Base-by-base conservation (phyloP, 306 rosid genomes). In the Cicer bijugum region DNA sequence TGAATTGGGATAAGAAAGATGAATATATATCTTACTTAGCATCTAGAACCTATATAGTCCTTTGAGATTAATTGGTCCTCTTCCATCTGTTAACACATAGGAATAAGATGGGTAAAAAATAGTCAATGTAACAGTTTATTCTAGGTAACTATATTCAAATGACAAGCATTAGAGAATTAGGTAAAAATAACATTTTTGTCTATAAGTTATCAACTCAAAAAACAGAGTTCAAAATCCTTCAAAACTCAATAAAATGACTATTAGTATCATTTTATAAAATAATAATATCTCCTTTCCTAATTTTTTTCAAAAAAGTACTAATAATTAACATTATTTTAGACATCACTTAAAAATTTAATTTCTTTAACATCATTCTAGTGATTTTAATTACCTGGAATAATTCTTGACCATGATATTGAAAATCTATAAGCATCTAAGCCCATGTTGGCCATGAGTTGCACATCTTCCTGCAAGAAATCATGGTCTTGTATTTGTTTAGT, bases 361-460 rank as follows among this genome's bases (percentile, higher is more conserved):
- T 46, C 44, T 15, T 4, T 55, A 12, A 15, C 11, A 53, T 28
- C 1, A 43, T 5, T 38, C 7, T 33, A 9, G 6, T 16, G 17
- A 65, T 11, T 12, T n/a, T 14, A 17, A 17, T 17, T 17, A 74
- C 79, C 67, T 39, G 82, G 85, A 66, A 82, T 82, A 57, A 82
- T 10, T 66, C 85, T 66, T 40, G 85, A 77, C 85, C 85, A 82
- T 66, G 85, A 82, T 48, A 82, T 77, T 47, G 85, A 82, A 82
- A 77, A 82, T 50, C 85, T 72, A 14, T 82, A 77, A 17, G 76
- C 85, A 2, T 82, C 67, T 77, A 77, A 48, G 4, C 82, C 79
- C 72, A 57, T 76, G 8, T 77, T 59, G 38, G 75, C 82, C 85
- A 82, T 77, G 53, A 82, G 78, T 35, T 65, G 67, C 5, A 82